Evolutionary conservation across 78 protist species (phyloP), one percentile per base, ranked within the genome.

Genomic region (Diacronema lutheri): DNA sequence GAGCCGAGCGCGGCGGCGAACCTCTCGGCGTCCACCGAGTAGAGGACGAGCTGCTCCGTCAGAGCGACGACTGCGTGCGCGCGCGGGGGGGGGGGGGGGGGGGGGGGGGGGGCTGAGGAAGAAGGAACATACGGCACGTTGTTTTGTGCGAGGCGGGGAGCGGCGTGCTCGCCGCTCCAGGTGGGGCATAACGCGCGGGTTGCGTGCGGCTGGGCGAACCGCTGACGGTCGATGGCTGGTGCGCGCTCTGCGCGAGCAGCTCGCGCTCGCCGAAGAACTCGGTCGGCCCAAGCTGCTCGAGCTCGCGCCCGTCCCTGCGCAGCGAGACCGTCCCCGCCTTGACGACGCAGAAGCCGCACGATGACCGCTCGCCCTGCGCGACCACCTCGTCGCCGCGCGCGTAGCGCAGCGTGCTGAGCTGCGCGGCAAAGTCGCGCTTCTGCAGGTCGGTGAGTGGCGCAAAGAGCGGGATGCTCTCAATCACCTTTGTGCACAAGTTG

Each of bases 221-320:
- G n/a, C n/a, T n/a, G n/a, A n/a, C n/a, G n/a, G n/a, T n/a, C n/a
- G n/a, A n/a, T n/a, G 31, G 69, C 37, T 11, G 69, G n/a, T 12
- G 69, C 69, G 37, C 37, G 69, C 69, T 62, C 69, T 9, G 41
- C 41, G 13, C 33, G 71, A 64, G 71, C 25, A 64, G 71, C 71
- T 38, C 38, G 41, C 71, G 71, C 71, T 64, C 71, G 71, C 71
- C 71, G 71, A 64, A 64, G 71, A 13, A 64, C 40, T 64, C 13
- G 25, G 31, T 9, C 40, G 35, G 21, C 0, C 13, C 6, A 25
- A 64, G 40, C 29, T 4, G n/a, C 25, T 1, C 71, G 13, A 64
- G 0, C 71, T 64, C 41, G 25, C 33, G 6, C 26, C 10, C 40
- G 25, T 14, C 40, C 5, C 6, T 1, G 12, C 5, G 12, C 44